A percentile compares a stretch with the other conserved stretches of the same genome.
These are phyloP conservation scores for Mastigamoeba balamuthi DNA, from an alignment of 78 protist genomes.

Conservation along the genomic window DNA sequence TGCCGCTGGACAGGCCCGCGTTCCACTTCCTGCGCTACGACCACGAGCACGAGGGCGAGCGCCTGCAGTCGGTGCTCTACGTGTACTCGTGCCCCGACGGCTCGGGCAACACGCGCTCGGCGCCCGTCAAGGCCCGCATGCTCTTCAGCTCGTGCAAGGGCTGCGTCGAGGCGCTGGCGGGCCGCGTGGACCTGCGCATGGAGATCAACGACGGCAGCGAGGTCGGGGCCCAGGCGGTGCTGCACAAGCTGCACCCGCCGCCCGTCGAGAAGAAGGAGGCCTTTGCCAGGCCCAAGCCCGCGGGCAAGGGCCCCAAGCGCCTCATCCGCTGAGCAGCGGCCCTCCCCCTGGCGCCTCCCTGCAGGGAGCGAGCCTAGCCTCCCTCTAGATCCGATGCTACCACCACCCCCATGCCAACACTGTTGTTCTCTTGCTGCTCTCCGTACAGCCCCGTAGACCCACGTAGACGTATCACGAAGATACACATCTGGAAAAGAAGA, in stretches of 20 bases:
- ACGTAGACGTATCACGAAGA: too few species aligned
- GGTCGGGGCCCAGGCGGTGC: conserved; percentile 2
- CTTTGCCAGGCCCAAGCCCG: conserved; percentile 38
- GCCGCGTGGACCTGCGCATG: neutral
- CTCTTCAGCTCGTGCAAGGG: conserved; percentile 43
- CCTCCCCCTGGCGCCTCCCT: too few species aligned
- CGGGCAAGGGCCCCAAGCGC: conserved; percentile 28
- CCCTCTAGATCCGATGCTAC: too few species aligned
- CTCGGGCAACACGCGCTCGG: conserved; percentile 35
- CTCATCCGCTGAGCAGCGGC: too few species aligned
- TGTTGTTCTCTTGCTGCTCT: too few species aligned
- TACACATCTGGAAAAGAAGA: too few species aligned
- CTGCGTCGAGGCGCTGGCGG: conserved; percentile 19
- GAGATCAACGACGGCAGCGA: conserved; percentile 31
- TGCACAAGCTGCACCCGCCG: conserved; percentile 37
- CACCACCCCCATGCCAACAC: too few species aligned
- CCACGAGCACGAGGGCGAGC: conserved; percentile 34
- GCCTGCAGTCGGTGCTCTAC: neutral
- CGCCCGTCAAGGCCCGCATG: conserved; percentile 49
- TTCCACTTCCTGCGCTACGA: conserved; percentile 54
- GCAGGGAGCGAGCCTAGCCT: too few species aligned
- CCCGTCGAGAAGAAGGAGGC: conserved; percentile 29
- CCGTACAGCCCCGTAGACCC: too few species aligned
- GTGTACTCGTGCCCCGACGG: conserved; percentile 64
- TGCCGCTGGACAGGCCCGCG: conserved; percentile 22